Evolutionary conservation across 331 rosid genomes (phyloP).

Genomic region (Malus hybrid): DNA sequence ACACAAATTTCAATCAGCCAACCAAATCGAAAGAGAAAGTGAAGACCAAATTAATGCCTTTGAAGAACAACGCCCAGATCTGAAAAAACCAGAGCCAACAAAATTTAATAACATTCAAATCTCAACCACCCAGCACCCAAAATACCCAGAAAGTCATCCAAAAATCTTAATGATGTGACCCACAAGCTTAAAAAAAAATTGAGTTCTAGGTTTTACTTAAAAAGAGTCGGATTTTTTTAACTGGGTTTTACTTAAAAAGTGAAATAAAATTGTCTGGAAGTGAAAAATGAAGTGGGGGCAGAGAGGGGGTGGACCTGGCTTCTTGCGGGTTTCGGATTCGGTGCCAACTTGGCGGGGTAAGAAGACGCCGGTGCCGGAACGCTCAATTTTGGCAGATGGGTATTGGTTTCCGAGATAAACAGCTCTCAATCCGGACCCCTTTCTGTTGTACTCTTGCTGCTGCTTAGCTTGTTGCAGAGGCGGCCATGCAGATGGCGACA

Average conservation of each 20-base stretch:
- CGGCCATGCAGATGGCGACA: slow-evolving; percentile 68
- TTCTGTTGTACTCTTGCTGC: slow-evolving; percentile 7
- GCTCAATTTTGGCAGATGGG: slow-evolving; percentile 37
- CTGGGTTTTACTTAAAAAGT: neutral
- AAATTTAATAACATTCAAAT: neutral
- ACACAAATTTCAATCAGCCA: neutral
- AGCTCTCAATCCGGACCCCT: slow-evolving; percentile 54
- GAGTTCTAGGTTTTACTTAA: neutral
- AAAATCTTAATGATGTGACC: neutral
- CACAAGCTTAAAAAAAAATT: neutral
- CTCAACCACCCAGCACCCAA: neutral
- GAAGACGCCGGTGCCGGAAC: slow-evolving; percentile 85
- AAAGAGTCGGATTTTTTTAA: too few species aligned
- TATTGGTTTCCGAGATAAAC: slow-evolving; percentile 27
- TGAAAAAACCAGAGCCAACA: neutral
- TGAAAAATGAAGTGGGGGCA: neutral
- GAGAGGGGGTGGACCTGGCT: slow-evolving; percentile 28
- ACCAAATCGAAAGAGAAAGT: neutral
- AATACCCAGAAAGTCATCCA: neutral
- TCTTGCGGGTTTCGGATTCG: slow-evolving; percentile 34
- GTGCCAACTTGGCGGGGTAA: slow-evolving; percentile 56
- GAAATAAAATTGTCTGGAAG: neutral
- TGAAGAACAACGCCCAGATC: neutral
- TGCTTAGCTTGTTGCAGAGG: slow-evolving; percentile 41
- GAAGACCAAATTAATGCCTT: neutral